Base-by-base conservation (phyloP, 371 early-diverging fungal genomes). In the Zopfochytrium polystomum region DNA sequence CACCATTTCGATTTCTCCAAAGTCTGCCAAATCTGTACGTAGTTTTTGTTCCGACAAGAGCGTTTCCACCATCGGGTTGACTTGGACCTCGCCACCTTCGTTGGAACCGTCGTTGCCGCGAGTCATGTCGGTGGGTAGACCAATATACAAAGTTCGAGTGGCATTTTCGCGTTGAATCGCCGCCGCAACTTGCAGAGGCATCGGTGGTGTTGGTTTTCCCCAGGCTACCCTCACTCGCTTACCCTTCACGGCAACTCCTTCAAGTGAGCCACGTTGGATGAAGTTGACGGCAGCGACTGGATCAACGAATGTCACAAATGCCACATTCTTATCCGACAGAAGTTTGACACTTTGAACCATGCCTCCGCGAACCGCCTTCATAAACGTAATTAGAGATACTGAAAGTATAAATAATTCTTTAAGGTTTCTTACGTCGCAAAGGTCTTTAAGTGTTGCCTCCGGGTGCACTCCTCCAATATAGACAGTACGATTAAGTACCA, bases 291-390 rank as follows among this genome's bases (percentile, higher is more conserved):
- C 91, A 0, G 84, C 74, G 13, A 55, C 57, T 1, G 89, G 85
- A 55, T 89, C 89, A 7, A 88, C 77, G 79, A 93, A 93, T 0
- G 89, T 87, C 29, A 89, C 84, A 72, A 93, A 91, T 0, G 90
- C 90, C 62, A 84, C 84, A 65, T 85, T 85, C 65, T 88, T 90
- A n/a, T 87, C 86, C 11, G 82, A 79, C 56, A 88, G 60, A 63
- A 81, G 85, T n/a, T 84, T 80, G 58, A 91, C 83, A 34, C 84
- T 83, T 56, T 86, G 82, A 23, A 93, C 70, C 35, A 88, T 82
- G 4, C 93, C 92, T 25, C 91, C 92, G 26, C 93, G 90, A 56
- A 93, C 81, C 0, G 79, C 68, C 73, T 73, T 32, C n/a, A n/a
- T n/a, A n/a, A n/a, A 13, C 22, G 6, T 29, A 52, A 32, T 45